These are phyloP conservation scores for Chlorencoelia australis DNA, from an alignment of 2,329 filamentous ascomycete species.

Conservation along the genomic window DNA sequence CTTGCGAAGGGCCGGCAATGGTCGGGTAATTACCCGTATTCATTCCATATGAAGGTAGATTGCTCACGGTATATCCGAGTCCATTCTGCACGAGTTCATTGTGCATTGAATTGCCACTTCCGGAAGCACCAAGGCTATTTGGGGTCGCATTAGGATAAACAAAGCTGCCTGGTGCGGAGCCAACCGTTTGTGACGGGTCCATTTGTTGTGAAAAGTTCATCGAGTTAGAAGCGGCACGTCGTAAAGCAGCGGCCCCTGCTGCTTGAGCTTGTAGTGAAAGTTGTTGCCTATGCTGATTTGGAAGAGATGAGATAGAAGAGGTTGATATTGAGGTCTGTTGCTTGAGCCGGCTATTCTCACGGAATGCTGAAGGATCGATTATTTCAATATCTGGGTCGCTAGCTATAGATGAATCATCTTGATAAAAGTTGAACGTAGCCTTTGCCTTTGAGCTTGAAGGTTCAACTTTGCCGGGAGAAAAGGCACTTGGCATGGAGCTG, in stretches of 20 bases:
- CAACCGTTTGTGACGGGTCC: no score
- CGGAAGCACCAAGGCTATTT: no score
- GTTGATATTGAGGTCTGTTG: slow-evolving; percentile 1
- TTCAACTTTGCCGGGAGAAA: no score
- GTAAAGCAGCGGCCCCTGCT: slow-evolving; percentile 9
- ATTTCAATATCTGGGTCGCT: slow-evolving; percentile 26
- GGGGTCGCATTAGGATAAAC: slow-evolving; percentile 4
- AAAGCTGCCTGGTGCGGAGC: not conserved
- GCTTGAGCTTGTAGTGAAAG: slow-evolving; percentile 11
- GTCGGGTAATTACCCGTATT: not conserved
- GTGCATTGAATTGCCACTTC: slow-evolving; percentile 2
- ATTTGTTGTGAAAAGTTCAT: no score
- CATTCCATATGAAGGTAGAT: not conserved
- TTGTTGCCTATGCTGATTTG: no score
- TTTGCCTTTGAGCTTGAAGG: no score
- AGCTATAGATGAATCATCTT: slow-evolving; percentile 15
- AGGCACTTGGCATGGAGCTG: no score
- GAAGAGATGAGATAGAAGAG: not conserved
- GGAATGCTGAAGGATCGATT: slow-evolving; percentile 21
- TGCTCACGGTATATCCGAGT: slow-evolving; percentile 3
- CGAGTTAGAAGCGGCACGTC: slow-evolving; percentile 6
- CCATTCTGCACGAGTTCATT: no score
- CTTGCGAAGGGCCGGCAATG: slow-evolving; percentile 1
- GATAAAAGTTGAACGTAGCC: no score
- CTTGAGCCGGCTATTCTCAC: slow-evolving; percentile 20